Conservation (phyloP, 345 rosid species). For the Crucihimalaya himalaica region DNA sequence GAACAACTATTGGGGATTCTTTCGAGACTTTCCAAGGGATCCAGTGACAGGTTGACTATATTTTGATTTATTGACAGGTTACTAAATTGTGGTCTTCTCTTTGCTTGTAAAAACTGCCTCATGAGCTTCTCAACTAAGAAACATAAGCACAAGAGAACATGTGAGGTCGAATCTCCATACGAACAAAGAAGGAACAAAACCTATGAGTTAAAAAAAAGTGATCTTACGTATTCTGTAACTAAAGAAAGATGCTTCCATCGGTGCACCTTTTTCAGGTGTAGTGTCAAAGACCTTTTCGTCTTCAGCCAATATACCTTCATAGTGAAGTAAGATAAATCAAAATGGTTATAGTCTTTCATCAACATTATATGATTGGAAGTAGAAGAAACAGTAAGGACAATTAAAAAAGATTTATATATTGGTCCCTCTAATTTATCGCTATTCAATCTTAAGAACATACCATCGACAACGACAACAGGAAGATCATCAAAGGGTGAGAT, state of each 20-base stretch:
- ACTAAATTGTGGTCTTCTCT: too few relatives aligned
- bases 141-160: too few relatives aligned
- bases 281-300: constrained; percentile 88
- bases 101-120: too few relatives aligned
- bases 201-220: too few relatives aligned
- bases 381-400: background rate
- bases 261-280: too few relatives aligned
- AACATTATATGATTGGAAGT: background rate
- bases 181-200: too few relatives aligned
- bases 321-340: constrained; percentile 58
- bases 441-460: constrained; percentile 39
- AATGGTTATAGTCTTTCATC: background rate
- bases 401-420: background rate
- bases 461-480: constrained; percentile 91
- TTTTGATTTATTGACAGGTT: too few relatives aligned
- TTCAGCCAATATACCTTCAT: constrained; percentile 81
- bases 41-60: too few relatives aligned
- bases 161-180: too few relatives aligned
- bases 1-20: constrained; percentile 26
- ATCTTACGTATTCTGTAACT: too few relatives aligned
- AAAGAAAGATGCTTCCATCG: too few relatives aligned
- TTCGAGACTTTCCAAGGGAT: constrained; percentile 29
- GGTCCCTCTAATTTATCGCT: background rate
- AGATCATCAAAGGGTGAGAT: constrained; percentile 67
- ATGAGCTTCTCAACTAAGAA: too few relatives aligned